Evolutionary conservation across 129 eudicot genomes (phyloP).

Genomic region (Pittosporum tobira): DNA sequence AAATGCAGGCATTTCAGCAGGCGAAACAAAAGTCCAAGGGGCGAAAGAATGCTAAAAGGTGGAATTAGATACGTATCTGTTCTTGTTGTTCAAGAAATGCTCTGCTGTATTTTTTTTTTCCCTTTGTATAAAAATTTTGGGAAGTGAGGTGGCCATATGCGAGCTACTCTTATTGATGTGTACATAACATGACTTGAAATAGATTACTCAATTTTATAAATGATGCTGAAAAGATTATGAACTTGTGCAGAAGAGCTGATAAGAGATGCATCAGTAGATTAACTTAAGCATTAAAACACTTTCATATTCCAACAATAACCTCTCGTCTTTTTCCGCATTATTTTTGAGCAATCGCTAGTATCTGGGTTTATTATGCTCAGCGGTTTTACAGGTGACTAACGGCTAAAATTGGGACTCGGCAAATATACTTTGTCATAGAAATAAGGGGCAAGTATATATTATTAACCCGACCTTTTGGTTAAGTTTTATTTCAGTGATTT

Average conservation of each 20-base stretch:
- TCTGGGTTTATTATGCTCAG: too few relatives aligned
- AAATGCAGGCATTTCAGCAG: slow-evolving; percentile 82
- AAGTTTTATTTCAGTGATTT: too few relatives aligned
- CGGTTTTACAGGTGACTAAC: too few relatives aligned
- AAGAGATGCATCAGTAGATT: too few relatives aligned
- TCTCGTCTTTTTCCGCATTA: too few relatives aligned
- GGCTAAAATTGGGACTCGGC: too few relatives aligned
- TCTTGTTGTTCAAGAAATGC: not conserved
- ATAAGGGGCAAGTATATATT: too few relatives aligned
- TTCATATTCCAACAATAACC: too few relatives aligned
- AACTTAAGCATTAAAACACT: too few relatives aligned
- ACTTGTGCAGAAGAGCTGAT: not conserved
- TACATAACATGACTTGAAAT: not conserved
- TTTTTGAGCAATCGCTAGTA: too few relatives aligned
- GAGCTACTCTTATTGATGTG: not conserved
- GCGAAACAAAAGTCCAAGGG: slow-evolving; percentile 81
- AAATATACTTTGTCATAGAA: too few relatives aligned
- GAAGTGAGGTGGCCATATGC: not conserved
- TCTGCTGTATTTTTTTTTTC: not conserved
- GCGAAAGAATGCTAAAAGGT: slow-evolving; percentile 70
- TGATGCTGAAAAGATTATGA: not conserved
- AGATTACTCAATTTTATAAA: slow-evolving; percentile 1
- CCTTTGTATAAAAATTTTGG: not conserved
- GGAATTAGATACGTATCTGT: slow-evolving; percentile 40
- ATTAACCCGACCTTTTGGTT: too few relatives aligned